Evolutionary conservation across 768 basidiomycete genomes (phyloP).

Genomic region (Tylopilus sp.): DNA sequence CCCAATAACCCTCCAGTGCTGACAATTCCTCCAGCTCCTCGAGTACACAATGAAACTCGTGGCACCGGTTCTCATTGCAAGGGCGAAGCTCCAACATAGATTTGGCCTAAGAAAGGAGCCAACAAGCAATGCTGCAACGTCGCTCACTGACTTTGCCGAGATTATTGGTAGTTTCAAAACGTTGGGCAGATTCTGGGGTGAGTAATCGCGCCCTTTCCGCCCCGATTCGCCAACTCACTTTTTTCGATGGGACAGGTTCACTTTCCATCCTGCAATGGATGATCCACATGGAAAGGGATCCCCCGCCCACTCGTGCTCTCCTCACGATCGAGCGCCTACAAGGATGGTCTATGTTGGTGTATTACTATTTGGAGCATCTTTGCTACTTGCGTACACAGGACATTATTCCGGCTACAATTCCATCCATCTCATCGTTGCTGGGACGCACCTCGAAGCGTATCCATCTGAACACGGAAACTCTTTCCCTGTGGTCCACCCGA

Average conservation of each 20-base stretch:
- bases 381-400: conserved; percentile 61
- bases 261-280: conserved; percentile 80
- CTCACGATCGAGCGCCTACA: conserved; percentile 78
- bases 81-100: conserved; percentile 66
- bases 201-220: conserved; percentile 18
- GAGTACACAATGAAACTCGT: conserved; percentile 73
- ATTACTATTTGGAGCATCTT: conserved; percentile 78
- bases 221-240: neutral
- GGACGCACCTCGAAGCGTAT: conserved; percentile 41
- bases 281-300: conserved; percentile 66
- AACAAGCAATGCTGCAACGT: conserved; percentile 50
- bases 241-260: conserved; percentile 46
- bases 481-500: conserved; percentile 71
- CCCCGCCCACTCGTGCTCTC: conserved; percentile 65
- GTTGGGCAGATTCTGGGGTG: conserved; percentile 80
- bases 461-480: conserved; percentile 40
- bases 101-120: conserved; percentile 55
- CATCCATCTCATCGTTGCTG: conserved; percentile 42
- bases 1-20: too few relatives aligned
- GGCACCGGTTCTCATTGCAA: conserved; percentile 59
- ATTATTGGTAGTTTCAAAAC: conserved; percentile 66
- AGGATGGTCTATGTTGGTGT: conserved; percentile 68
- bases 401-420: conserved; percentile 55
- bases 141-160: conserved; percentile 50
- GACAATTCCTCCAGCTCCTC: conserved; percentile 64